A percentile compares a stretch with the other conserved stretches of the same genome.
These are phyloP conservation scores for Penicillium tannophilum DNA, from an alignment of 495 filamentous ascomycete genomes.

Conservation along the genomic window DNA sequence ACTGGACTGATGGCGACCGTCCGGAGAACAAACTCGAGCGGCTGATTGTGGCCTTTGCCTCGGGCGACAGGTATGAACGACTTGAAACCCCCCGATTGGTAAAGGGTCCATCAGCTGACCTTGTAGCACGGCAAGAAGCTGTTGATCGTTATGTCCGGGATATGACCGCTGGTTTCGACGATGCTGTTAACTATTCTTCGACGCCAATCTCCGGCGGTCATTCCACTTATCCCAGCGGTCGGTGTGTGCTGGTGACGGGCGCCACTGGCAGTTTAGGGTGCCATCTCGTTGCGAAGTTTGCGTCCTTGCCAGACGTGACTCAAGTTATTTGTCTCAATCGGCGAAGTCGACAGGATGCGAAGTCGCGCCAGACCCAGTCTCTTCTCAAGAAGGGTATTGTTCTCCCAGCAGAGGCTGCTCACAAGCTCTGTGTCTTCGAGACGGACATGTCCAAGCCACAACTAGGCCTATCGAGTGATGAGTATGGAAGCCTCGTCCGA, in stretches of 20 bases:
- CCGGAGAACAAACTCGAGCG: constrained; percentile 44
- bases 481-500: constrained; percentile 12
- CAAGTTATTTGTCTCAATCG: constrained; percentile 15
- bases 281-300: constrained; percentile 44
- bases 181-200: neutral
- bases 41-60: constrained; percentile 48
- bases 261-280: constrained; percentile 50
- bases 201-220: neutral
- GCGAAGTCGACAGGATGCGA: neutral
- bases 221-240: neutral
- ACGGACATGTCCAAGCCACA: constrained; percentile 45
- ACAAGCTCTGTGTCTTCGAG: constrained; percentile 11
- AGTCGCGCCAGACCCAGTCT: neutral
- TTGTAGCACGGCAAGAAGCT: constrained; percentile 14
- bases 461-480: constrained; percentile 43
- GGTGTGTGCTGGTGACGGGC: constrained; percentile 52
- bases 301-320: constrained; percentile 32
- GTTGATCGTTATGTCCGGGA: constrained; percentile 15
- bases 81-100: neutral
- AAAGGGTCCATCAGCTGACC: neutral
- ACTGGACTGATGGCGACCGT: constrained; percentile 48
- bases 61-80: neutral
- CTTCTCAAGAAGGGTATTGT: neutral
- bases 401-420: neutral
- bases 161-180: neutral